Evolutionary conservation across 441 rosid species (phyloP).

Genomic region (Brassica hybrid): DNA sequence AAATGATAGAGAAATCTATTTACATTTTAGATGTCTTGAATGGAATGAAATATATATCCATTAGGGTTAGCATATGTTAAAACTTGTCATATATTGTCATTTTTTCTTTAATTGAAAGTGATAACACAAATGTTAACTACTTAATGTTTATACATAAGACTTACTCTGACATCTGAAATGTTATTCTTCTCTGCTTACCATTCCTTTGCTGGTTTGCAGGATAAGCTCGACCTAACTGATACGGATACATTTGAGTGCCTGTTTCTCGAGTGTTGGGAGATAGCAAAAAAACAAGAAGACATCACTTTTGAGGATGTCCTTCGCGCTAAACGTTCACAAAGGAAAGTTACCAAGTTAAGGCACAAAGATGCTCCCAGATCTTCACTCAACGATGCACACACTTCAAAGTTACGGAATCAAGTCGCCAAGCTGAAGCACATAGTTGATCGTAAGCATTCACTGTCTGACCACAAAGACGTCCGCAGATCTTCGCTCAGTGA

Average conservation of each 20-base stretch:
- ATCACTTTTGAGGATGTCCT: conserved; percentile 34
- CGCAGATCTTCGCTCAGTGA: no score
- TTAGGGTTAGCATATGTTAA: neutral
- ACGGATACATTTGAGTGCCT: conserved; percentile 34
- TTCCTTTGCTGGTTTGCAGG: conserved; percentile 35
- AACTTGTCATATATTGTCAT: neutral
- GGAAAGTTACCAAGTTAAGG: conserved; percentile 27
- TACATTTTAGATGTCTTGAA: neutral
- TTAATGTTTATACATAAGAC: neutral
- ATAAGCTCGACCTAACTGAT: conserved; percentile 38
- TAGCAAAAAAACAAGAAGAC: conserved; percentile 26
- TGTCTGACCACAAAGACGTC: no score
- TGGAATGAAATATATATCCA: neutral
- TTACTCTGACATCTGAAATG: neutral
- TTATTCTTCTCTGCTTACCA: conserved; percentile 5
- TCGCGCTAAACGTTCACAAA: neutral
- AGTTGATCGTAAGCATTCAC: no score
- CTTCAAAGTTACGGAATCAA: conserved; percentile 32
- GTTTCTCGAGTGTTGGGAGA: conserved; percentile 44
- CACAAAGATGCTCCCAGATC: conserved; percentile 2
- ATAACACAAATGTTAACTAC: neutral
- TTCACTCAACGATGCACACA: conserved; percentile 8
- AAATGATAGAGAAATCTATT: neutral
- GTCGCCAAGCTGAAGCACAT: no score
- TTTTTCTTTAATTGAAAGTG: neutral